Evolutionary conservation across 2,329 filamentous ascomycete genomes (phyloP), one percentile per base, ranked within the genome.

Genomic region (Penicillium polonicum): DNA sequence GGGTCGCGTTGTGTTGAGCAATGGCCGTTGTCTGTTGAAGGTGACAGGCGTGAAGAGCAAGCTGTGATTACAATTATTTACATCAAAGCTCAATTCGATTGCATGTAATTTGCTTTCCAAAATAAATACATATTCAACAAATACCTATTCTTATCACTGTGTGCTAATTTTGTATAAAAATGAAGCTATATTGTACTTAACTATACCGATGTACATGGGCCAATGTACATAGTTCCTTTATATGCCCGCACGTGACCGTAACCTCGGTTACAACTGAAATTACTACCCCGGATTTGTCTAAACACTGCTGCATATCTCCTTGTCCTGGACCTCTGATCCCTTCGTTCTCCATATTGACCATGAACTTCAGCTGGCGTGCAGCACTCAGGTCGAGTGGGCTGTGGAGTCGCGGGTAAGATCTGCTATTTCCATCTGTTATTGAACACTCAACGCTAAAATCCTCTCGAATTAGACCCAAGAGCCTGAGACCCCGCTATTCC

Each of bases 1-100:
- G 33, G 91, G 90, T 33, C 95, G 94, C 82, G 86, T 92, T 19
- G 91, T 90, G 60, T 78, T 97, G 75, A 94, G 87, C 77, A 96
- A 97, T 74, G 92, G 92, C 5, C 82, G 91, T 57, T 91, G 90
- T 27, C 74, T 93, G 72, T 84, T 97, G 70, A 91, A 84, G 82
- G 79, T 85, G 58, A 82, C 82, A 51, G 82, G 77, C 8, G 72
- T 75, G 46, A 85, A 84, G 79, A 84, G 82, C 74, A 90, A 88
- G 79, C 76, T 90, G 73, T 89, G 78, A 78, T 60, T 17, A 33
- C 41, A 9, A 36, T 6, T 23, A 1, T 52, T 29, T 35, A 35
- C 36, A 25, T 10, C 23, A 15, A 35, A 33, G 15, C 19, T 38
- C 27, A 13, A 10, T 41, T 38, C 10, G 8, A 29, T 31, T 8